Evolutionary conservation across 2,329 filamentous ascomycete genomes (phyloP).

Genomic region (Aulographum hederae): DNA sequence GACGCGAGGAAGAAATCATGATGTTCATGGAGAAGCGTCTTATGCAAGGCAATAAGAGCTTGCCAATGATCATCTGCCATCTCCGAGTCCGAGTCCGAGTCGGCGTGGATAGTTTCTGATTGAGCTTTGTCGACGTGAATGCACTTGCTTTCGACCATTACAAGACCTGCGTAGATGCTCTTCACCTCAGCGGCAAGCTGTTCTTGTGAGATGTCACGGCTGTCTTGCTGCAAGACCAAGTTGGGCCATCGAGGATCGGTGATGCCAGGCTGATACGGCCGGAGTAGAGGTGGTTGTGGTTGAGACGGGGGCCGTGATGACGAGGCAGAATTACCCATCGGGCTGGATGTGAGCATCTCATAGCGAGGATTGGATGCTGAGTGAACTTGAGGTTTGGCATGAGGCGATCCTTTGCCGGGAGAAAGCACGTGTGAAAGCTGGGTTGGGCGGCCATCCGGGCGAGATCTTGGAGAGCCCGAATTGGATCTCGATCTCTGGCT

Average conservation of each 20-base stretch:
- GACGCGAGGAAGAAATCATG: slow-evolving; percentile 54
- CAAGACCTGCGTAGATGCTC: slow-evolving; percentile 63
- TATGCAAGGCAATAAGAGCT: slow-evolving; percentile 62
- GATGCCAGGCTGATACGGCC: no score
- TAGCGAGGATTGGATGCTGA: no score
- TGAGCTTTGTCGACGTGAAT: slow-evolving; percentile 59
- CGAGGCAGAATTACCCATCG: no score
- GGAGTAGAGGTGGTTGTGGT: no score
- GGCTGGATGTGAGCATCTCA: no score
- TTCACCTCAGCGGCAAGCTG: slow-evolving; percentile 70
- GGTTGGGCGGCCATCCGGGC: no score
- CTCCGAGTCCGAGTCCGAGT: slow-evolving; percentile 43
- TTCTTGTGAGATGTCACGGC: slow-evolving; percentile 53
- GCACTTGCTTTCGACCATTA: slow-evolving; percentile 76
- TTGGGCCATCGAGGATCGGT: background rate
- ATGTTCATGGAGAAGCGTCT: slow-evolving; percentile 58
- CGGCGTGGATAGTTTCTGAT: background rate
- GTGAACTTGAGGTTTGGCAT: no score
- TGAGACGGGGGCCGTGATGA: no score
- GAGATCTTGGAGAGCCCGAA: no score
- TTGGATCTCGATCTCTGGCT: no score
- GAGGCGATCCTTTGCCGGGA: no score
- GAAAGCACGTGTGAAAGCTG: no score
- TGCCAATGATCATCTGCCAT: slow-evolving; percentile 60
- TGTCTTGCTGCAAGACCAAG: slow-evolving; percentile 34